phyloP scores from a whole-genome alignment of 257 asterid genomes.

The Forsythia viridissima region DNA sequence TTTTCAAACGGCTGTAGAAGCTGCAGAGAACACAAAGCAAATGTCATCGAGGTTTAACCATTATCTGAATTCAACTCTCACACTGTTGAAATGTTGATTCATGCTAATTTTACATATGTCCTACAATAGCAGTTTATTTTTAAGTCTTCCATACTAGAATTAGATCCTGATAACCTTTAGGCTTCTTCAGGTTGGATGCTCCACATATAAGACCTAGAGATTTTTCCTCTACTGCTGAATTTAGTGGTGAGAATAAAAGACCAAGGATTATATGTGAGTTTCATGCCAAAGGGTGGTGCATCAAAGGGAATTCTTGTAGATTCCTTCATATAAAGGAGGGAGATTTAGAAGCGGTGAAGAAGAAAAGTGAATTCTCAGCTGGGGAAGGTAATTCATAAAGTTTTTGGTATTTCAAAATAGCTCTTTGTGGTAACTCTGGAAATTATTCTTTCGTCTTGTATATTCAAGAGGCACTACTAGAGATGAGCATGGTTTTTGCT shows the following conservation, averaged over 20 bases:
- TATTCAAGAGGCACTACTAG: constrained; percentile 27
- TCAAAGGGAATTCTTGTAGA: constrained; percentile 77
- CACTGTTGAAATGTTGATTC: constrained; percentile 12
- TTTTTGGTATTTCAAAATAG: constrained; percentile 25
- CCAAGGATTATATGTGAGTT: constrained; percentile 63
- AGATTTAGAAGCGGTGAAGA: constrained; percentile 34
- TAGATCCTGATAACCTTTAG: constrained; percentile 34
- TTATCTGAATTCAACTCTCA: constrained; percentile 19
- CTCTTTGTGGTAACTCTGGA: constrained; percentile 19
- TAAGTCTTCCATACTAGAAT: constrained; percentile 27
- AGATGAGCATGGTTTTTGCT: constrained; percentile 31
- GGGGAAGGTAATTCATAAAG: constrained; percentile 51
- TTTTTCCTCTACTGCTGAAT: constrained; percentile 43
- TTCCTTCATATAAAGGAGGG: constrained; percentile 74
- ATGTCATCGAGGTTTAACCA: constrained; percentile 55
- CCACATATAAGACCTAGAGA: constrained; percentile 52
- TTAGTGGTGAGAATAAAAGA: constrained; percentile 53
- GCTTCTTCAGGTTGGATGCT: constrained; percentile 64
- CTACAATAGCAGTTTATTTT: constrained; percentile 14
- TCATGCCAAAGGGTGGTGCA: constrained; percentile 93
- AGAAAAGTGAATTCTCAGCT: constrained; percentile 35
- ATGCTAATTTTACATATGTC: constrained; percentile 15
- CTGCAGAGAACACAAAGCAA: constrained; percentile 30
- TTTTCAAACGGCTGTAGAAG: constrained; percentile 33
- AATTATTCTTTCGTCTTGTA: constrained; percentile 17